phyloP scores from a whole-genome alignment of 2,329 filamentous ascomycete genomes.

The Elsinoe perseae region DNA sequence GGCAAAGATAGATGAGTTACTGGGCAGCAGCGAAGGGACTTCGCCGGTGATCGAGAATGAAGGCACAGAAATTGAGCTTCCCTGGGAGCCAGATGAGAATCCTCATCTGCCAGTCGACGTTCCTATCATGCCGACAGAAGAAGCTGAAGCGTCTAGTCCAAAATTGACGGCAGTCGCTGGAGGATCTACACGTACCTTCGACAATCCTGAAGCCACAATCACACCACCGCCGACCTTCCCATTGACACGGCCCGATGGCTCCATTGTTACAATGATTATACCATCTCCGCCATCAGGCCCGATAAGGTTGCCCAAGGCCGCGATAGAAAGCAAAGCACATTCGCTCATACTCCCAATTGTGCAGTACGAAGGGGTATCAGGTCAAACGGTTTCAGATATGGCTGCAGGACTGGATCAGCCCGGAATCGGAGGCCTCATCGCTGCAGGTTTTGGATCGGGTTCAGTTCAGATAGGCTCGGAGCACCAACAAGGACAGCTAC shows the following conservation, averaged over 20 bases:
- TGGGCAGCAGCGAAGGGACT: background rate
- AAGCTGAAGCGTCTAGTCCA: background rate
- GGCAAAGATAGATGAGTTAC: background rate
- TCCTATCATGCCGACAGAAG: background rate
- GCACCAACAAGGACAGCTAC: background rate
- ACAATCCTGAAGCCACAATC: background rate
- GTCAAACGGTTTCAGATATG: background rate
- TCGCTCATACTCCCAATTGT: too few species aligned
- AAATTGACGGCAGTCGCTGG: background rate
- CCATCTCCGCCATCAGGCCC: too few species aligned
- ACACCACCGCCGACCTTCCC: too few species aligned
- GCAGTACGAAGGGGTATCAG: too few species aligned
- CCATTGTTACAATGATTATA: too few species aligned
- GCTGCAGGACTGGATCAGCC: background rate
- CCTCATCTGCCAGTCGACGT: background rate
- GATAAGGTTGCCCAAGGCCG: too few species aligned
- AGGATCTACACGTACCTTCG: background rate
- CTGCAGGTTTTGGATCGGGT: background rate
- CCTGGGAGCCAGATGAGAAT: background rate
- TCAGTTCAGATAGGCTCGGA: background rate
- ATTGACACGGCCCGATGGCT: too few species aligned
- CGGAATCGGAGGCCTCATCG: background rate
- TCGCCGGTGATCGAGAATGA: background rate
- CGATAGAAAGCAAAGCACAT: too few species aligned
- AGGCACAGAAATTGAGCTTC: background rate